A percentile compares a stretch with the other conserved stretches of the same genome.
Evolutionary conservation across 2,329 filamentous ascomycete species (phyloP).

Genomic region (Zymoseptoria pseudotritici): DNA sequence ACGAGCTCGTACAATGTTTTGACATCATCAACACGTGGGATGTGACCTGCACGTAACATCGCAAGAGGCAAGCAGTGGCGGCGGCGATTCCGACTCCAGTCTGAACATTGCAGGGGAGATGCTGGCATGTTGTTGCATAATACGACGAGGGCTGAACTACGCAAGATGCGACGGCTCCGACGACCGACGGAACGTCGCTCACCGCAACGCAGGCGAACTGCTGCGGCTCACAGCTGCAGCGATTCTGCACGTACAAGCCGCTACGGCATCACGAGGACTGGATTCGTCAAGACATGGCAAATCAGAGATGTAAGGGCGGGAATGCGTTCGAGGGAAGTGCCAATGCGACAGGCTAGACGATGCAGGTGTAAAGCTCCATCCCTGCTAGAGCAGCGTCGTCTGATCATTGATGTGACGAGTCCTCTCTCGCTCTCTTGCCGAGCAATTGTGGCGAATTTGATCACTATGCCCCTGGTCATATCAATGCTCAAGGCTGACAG

Average conservation of each 20-base stretch:
- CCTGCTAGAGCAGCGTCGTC: background rate
- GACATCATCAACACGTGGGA: background rate
- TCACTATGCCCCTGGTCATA: background rate
- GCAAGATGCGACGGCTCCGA: background rate
- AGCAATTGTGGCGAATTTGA: background rate
- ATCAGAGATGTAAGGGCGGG: background rate
- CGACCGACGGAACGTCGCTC: background rate
- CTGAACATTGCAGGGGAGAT: background rate
- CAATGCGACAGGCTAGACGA: background rate
- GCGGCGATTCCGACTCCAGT: background rate
- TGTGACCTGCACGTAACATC: background rate
- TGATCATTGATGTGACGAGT: background rate
- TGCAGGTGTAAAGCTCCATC: background rate
- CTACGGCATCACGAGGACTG: background rate
- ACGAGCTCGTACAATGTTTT: background rate
- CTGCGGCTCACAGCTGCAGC: background rate
- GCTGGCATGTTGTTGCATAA: background rate
- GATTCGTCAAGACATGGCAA: background rate
- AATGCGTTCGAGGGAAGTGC: background rate
- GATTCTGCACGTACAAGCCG: background rate
- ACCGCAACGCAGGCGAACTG: background rate
- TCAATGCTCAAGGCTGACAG: background rate
- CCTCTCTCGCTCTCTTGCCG: background rate
- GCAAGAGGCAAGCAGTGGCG: background rate
- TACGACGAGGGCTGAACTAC: background rate